Conservation (phyloP, 495 filamentous ascomycete species). For the Melanomma pulvis-pyrius region DNA sequence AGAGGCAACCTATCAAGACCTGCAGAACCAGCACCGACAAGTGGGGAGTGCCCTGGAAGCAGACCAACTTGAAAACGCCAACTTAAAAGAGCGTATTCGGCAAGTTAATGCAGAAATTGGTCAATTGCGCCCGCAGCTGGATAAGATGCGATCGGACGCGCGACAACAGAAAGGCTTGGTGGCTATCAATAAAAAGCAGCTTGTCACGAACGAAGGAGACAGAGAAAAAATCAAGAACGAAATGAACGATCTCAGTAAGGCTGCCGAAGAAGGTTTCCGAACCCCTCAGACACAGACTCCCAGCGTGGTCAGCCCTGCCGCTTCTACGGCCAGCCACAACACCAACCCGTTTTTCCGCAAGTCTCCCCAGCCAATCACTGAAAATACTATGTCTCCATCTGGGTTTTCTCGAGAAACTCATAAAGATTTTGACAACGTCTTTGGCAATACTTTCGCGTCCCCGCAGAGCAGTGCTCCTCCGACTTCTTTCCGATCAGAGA, state of each 20-base stretch:
- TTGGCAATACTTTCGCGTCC: conserved; percentile 72
- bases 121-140: conserved; percentile 81
- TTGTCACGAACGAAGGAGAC: conserved; percentile 84
- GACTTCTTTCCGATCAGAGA: conserved; percentile 70
- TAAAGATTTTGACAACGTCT: conserved; percentile 84
- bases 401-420: conserved; percentile 57
- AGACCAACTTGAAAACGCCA: conserved; percentile 86
- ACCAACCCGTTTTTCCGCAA: conserved; percentile 89
- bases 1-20: conserved; percentile 79
- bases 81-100: conserved; percentile 84
- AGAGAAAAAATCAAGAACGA: conserved; percentile 81
- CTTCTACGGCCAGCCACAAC: conserved; percentile 74
- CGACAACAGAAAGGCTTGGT: conserved; percentile 94
- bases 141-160: conserved; percentile 85
- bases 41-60: conserved; percentile 71
- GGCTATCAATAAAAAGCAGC: conserved; percentile 97
- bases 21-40: conserved; percentile 82
- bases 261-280: conserved; percentile 37
- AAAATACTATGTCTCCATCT: conserved; percentile 60
- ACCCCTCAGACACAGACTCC: conserved; percentile 46
- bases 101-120: conserved; percentile 77
- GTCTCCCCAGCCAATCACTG: conserved; percentile 64
- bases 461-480: conserved; percentile 39
- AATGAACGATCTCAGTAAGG: conserved; percentile 62
- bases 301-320: conserved; percentile 65